phyloP scores from a whole-genome alignment of 1,284 basidiomycete genomes.

The Rhodofomes roseus region DNA sequence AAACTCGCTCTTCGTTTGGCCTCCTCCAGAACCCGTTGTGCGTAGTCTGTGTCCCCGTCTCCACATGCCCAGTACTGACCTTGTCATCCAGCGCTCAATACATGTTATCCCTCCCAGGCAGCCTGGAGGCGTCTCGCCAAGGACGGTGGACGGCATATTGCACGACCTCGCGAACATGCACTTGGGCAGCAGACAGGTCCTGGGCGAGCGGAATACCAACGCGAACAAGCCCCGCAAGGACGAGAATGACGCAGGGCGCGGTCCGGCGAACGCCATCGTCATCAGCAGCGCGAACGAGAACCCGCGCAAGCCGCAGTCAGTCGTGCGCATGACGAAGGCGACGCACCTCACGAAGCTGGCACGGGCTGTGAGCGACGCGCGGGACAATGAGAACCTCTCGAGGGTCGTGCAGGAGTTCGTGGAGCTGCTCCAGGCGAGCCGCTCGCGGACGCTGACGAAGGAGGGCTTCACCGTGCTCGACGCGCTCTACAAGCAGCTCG shows the following conservation, averaged over 20 bases:
- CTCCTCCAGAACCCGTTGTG: conserved; percentile 41
- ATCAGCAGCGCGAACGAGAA: conserved; percentile 41
- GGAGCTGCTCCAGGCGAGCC: conserved; percentile 54
- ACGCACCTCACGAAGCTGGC: conserved; percentile 46
- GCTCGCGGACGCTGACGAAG: conserved; percentile 61
- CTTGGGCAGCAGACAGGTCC: conserved; percentile 39
- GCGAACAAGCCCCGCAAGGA: conserved; percentile 10
- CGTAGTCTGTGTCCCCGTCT: background rate
- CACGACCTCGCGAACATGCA: conserved; percentile 55
- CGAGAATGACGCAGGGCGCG: conserved; percentile 18
- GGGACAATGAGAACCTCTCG: conserved; percentile 51
- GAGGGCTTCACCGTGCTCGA: conserved; percentile 70
- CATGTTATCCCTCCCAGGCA: conserved; percentile 16
- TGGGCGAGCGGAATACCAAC: conserved; percentile 24
- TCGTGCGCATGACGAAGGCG: conserved; percentile 47
- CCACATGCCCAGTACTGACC: background rate
- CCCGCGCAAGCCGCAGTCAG: conserved; percentile 25
- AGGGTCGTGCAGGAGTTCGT: conserved; percentile 54
- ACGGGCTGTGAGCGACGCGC: conserved; percentile 38
- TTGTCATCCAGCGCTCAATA: conserved; percentile 17
- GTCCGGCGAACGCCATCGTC: conserved; percentile 38
- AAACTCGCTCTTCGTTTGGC: conserved; percentile 68
- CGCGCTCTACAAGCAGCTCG: conserved; percentile 61
- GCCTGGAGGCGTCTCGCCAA: conserved; percentile 8
- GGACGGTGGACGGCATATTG: conserved; percentile 46